Conservation (phyloP, 139 green algal species). For the Chlorella sp. region DNA sequence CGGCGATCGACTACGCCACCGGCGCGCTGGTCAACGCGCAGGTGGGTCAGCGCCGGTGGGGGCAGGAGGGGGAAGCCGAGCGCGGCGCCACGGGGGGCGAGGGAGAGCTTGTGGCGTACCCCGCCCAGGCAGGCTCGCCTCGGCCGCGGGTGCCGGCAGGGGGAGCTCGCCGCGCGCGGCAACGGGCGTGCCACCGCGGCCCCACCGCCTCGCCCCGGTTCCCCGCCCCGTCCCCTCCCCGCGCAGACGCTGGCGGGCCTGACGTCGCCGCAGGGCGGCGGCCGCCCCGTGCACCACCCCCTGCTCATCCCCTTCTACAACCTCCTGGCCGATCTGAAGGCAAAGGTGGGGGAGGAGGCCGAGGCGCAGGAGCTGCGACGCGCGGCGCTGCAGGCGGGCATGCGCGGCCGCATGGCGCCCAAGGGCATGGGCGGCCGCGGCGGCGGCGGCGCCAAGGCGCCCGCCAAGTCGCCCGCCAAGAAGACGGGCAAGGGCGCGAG, state of each 20-base stretch:
- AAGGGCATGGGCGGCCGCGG: no score
- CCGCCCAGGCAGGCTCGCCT: no score
- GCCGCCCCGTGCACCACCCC: background rate
- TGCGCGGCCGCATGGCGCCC: no score
- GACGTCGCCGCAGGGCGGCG: background rate
- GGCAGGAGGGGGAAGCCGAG: background rate
- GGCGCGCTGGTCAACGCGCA: conserved; percentile 41
- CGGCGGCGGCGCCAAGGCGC: no score
- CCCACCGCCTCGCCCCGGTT: background rate
- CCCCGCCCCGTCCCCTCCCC: background rate
- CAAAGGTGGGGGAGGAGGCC: conserved; percentile 32
- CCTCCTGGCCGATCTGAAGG: conserved; percentile 34
- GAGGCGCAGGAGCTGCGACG: no score
- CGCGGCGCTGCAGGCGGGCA: no score
- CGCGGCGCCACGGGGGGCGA: background rate
- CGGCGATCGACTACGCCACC: conserved; percentile 38
- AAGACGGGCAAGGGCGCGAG: no score
- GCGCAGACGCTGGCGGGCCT: conserved; percentile 23
- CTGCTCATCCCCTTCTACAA: conserved; percentile 41
- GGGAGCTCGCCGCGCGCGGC: background rate
- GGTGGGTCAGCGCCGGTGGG: background rate
- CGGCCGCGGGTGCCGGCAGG: no score
- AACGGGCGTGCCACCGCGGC: background rate
- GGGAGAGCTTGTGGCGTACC: no score
- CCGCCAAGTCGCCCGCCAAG: no score